Evolutionary conservation across 2,329 filamentous ascomycete genomes (phyloP).

Genomic region (Hymenoscyphus linearis): DNA sequence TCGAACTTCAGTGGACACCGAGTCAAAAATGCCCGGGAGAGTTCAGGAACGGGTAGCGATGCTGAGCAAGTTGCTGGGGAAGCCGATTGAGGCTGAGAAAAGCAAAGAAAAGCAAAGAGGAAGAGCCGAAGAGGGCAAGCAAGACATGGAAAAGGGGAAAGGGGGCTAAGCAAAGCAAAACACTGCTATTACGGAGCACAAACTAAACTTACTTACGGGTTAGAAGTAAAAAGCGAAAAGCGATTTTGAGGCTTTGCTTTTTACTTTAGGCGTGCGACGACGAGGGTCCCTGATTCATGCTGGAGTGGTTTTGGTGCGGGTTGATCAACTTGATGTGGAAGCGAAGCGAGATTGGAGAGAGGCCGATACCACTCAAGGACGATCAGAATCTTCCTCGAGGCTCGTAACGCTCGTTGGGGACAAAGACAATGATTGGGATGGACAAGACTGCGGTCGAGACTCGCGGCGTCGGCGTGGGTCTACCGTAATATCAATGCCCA

Average conservation of each 20-base stretch:
- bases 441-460: background rate
- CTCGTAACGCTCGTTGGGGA: too few species aligned
- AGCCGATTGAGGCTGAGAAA: too few species aligned
- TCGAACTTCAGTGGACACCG: background rate
- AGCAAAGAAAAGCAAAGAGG: too few species aligned
- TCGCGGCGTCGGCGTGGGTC: background rate
- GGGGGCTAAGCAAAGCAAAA: background rate
- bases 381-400: constrained; percentile 5
- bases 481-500: background rate
- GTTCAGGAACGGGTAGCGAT: constrained; percentile 3
- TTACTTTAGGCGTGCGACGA: background rate
- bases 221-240: too few species aligned
- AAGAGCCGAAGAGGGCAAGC: too few species aligned
- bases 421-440: background rate
- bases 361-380: constrained; percentile 8
- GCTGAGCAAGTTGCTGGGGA: too few species aligned
- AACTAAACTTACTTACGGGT: background rate
- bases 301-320: background rate
- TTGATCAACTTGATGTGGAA: constrained; percentile 7
- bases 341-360: constrained; percentile 10
- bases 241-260: background rate
- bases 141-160: background rate
- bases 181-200: background rate
- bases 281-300: background rate
- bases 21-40: background rate